Evolutionary conservation across 2,329 filamentous ascomycete genomes (phyloP), one percentile per base, ranked within the genome.

Genomic region (Monilinia aucupariae): DNA sequence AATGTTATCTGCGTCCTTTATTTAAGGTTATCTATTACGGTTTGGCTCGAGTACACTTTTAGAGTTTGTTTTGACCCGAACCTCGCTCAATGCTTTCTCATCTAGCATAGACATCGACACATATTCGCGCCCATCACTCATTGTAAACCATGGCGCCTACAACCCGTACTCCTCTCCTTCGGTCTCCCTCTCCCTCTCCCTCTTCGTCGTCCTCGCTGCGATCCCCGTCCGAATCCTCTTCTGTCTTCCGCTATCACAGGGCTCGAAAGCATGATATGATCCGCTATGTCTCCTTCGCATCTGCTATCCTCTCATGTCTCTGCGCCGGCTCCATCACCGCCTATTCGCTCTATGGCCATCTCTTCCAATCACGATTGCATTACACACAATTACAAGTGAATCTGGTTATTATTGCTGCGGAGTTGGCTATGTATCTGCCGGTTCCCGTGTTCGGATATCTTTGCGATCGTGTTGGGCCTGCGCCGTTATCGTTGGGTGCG

Each of bases 341-440:
- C 55, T 99, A 94, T 79, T 96, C 92, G 43, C 85, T 99, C 39
- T 99, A 97, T 75, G 94, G 90, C 10, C 92, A 91, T 69, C 81
- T 96, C 54, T 91, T 99, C 78, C 91, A 96, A 75, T 88, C 88
- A 62, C 86, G 87, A 51, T 81, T 99, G 59, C 88, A 86, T 72
- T 99, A 97, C 77, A 88, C 87, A 3, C 94, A 99, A 77, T 84
- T 94, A 66, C 90, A 94, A 75, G 91, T 99, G 76, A 97, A 97
- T 76, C 85, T 88, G 37, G 86, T 97, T 52, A 89, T 91, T 65
- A 96, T 96, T 69, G 87, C 89, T 20, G 91, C 91, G 62, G 93
- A 92, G 74, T 79, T 97, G 47, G 88, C 90, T 45, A 87, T 96
- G 78, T 99, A 99, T 77, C 82, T 97, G 6, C 90, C 91, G n/a